phyloP scores from a whole-genome alignment of 2,329 filamentous ascomycete species.

The Hymenotorrendiella dingleyae region DNA sequence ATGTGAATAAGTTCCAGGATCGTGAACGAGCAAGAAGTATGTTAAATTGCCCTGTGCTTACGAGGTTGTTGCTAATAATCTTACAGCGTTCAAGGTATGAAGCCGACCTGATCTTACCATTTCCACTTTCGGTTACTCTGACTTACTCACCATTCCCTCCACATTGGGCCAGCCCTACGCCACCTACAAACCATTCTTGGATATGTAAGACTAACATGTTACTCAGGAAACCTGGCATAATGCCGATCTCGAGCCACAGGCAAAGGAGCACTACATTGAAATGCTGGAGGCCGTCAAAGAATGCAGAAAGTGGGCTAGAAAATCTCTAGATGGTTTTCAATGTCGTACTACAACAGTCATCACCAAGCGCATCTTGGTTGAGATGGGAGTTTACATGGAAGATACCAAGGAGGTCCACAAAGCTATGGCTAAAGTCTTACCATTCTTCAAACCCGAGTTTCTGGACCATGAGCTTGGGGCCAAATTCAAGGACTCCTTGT shows the following conservation, averaged over 20 bases:
- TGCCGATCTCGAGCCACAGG: slow-evolving; percentile 37
- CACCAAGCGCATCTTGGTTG: slow-evolving; percentile 29
- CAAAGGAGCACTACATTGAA: slow-evolving; percentile 34
- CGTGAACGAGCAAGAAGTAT: too few species aligned
- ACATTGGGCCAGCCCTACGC: too few species aligned
- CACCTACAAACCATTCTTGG: too few species aligned
- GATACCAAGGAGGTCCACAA: slow-evolving; percentile 32
- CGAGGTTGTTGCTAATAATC: too few species aligned
- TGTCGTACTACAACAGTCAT: too few species aligned
- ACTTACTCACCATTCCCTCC: too few species aligned
- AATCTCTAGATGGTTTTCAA: slow-evolving; percentile 13
- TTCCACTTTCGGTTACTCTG: too few species aligned
- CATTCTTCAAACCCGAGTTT: slow-evolving; percentile 36
- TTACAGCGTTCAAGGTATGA: too few species aligned
- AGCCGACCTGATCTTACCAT: too few species aligned
- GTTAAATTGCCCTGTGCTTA: too few species aligned
- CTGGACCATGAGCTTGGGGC: slow-evolving; percentile 31
- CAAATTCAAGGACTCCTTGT: slow-evolving; percentile 32
- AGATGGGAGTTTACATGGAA: slow-evolving; percentile 22
- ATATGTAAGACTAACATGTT: too few species aligned
- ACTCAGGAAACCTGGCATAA: slow-evolving; percentile 41
- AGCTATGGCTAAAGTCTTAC: slow-evolving; percentile 33
- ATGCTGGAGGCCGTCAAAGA: slow-evolving; percentile 33
- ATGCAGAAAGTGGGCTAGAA: slow-evolving; percentile 22
- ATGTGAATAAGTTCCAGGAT: too few species aligned